phyloP scores from a whole-genome alignment of 495 filamentous ascomycete genomes.

The Penicillium chermesinum region DNA sequence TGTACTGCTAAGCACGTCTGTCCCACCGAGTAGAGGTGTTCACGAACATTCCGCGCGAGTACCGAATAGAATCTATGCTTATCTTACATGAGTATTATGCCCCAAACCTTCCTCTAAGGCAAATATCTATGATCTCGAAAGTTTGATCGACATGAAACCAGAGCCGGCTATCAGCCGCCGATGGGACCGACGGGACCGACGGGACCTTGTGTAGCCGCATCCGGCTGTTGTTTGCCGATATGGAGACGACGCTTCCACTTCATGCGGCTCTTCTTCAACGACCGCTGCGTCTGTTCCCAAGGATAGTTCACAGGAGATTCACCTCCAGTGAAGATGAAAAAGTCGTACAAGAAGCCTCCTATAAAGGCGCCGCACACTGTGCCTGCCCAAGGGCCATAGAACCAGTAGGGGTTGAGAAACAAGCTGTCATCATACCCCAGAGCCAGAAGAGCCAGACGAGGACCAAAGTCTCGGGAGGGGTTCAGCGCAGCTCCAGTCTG shows the following conservation, averaged over 20 bases:
- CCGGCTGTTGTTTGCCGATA: constrained; percentile 9
- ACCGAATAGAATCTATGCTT: no score
- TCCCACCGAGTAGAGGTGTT: no score
- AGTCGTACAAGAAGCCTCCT: constrained; percentile 48
- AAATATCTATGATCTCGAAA: no score
- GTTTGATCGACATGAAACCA: no score
- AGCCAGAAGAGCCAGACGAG: constrained; percentile 37
- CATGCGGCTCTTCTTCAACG: constrained; percentile 29
- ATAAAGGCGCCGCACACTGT: constrained; percentile 40
- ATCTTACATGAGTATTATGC: no score
- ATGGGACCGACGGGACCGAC: no score
- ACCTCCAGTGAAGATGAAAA: constrained; percentile 49
- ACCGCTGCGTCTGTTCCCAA: constrained; percentile 31
- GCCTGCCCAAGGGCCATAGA: constrained; percentile 48
- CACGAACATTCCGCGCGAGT: no score
- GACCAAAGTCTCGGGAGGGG: constrained; percentile 49
- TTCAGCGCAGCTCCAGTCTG: constrained; percentile 48
- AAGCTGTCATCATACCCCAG: constrained; percentile 39
- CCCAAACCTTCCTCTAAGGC: no score
- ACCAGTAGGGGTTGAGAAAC: constrained; percentile 45
- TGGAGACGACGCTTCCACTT: constrained; percentile 30
- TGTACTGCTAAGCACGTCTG: no score
- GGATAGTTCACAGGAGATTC: constrained; percentile 51
- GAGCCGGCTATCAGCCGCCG: no score
- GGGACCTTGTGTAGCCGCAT: no score